Conservation (phyloP, 2,329 filamentous ascomycete genomes). For the Penicillium sp. region DNA sequence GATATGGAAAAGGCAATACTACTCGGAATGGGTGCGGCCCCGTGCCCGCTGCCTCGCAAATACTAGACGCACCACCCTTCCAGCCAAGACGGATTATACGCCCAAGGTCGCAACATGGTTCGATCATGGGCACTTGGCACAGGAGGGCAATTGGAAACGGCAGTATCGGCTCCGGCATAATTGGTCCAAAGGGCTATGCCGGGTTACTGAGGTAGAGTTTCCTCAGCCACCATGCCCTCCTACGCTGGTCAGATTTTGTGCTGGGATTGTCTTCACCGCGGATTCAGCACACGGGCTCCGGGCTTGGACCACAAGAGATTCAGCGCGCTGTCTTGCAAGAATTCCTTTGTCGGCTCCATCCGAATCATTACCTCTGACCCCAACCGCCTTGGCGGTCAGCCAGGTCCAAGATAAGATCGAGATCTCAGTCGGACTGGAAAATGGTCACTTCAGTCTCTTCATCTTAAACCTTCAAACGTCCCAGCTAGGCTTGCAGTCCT, state of each 20-base stretch:
- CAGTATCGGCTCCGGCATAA: constrained; percentile 89
- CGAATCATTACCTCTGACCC: constrained; percentile 62
- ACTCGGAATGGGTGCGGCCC: constrained; percentile 79
- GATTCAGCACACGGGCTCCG: constrained; percentile 69
- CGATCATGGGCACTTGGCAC: constrained; percentile 59
- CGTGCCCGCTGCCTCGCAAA: constrained; percentile 74
- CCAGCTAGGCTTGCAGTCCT: constrained; percentile 54
- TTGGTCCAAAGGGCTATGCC: constrained; percentile 81
- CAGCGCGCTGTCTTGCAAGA: constrained; percentile 59
- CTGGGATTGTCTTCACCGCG: constrained; percentile 75
- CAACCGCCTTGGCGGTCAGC: constrained; percentile 54
- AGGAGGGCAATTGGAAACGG: constrained; percentile 72
- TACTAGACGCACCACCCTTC: constrained; percentile 48
- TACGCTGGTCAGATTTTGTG: constrained; percentile 72
- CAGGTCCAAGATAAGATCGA: constrained; percentile 52
- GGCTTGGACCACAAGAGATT: constrained; percentile 71
- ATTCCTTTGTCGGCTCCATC: constrained; percentile 32
- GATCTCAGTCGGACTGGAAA: constrained; percentile 67
- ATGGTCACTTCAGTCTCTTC: constrained; percentile 73
- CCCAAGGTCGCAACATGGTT: constrained; percentile 61
- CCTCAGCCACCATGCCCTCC: constrained; percentile 56
- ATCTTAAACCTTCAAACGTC: constrained; percentile 51
- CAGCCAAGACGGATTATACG: constrained; percentile 50
- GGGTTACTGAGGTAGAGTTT: constrained; percentile 73
- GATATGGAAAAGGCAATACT: constrained; percentile 88